Evolutionary conservation across 257 asterid species (phyloP).

Genomic region (Plantago major): DNA sequence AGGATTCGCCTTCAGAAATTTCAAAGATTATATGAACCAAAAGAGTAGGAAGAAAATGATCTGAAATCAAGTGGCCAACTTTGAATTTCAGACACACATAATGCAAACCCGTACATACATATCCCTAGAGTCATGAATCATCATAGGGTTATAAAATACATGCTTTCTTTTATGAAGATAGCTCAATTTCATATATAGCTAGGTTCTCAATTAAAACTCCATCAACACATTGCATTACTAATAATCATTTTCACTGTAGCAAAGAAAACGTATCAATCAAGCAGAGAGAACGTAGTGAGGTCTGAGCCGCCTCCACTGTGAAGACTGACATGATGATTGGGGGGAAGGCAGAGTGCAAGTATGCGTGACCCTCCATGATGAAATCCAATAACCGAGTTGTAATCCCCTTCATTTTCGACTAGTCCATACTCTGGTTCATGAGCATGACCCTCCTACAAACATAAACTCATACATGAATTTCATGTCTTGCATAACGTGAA

Average conservation of each 20-base stretch:
- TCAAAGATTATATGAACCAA: too few species aligned
- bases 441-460: slow-evolving; percentile 53
- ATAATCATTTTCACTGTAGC: slow-evolving; percentile 35
- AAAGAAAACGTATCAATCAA: slow-evolving; percentile 35
- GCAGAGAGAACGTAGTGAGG: slow-evolving; percentile 69
- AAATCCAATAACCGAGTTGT: slow-evolving; percentile 52
- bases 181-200: neutral
- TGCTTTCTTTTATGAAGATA: neutral
- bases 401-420: slow-evolving; percentile 82
- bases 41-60: too few species aligned
- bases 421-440: slow-evolving; percentile 87
- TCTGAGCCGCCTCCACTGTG: slow-evolving; percentile 78
- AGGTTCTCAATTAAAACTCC: slow-evolving; percentile 2
- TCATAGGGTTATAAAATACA: too few species aligned
- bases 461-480: neutral
- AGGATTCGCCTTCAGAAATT: too few species aligned
- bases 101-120: too few species aligned
- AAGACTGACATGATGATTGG: slow-evolving; percentile 38
- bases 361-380: slow-evolving; percentile 50
- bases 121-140: too few species aligned
- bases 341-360: slow-evolving; percentile 49
- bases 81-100: too few species aligned
- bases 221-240: neutral
- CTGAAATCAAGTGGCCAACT: too few species aligned
- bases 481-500: neutral